Evolutionary conservation across 352 stramenopile genomes (phyloP).

Genomic region (Globisporangium cystogenes): DNA sequence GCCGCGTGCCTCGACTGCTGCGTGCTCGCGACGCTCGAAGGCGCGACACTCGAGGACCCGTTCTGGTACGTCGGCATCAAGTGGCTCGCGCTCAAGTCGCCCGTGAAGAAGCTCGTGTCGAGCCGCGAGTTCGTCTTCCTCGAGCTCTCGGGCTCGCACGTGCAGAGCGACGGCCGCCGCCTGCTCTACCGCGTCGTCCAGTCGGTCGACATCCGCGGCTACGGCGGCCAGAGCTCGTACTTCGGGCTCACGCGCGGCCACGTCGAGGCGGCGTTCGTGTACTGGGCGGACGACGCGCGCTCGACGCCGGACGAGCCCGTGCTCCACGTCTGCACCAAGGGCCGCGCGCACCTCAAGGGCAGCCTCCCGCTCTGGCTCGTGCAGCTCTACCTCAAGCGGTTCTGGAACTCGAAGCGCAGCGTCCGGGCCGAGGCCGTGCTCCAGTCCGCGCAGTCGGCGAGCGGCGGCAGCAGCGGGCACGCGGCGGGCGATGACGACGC

Average conservation of each 20-base stretch:
- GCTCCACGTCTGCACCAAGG: conserved; percentile 57
- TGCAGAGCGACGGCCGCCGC: conserved; percentile 33
- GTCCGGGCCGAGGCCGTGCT: conserved; percentile 15
- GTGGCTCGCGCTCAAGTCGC: conserved; percentile 65
- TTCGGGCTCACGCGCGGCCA: conserved; percentile 65
- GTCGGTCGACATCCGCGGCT: conserved; percentile 50
- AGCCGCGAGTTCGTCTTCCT: conserved; percentile 68
- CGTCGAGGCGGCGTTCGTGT: conserved; percentile 57
- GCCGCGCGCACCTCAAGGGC: conserved; percentile 52
- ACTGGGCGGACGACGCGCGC: conserved; percentile 44
- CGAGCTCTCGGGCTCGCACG: conserved; percentile 58
- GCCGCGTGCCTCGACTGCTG: conserved; percentile 51
- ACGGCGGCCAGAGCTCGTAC: conserved; percentile 57
- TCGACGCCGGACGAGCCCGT: conserved; percentile 14
- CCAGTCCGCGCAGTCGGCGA: neutral
- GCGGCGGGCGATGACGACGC: neutral
- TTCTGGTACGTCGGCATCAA: conserved; percentile 78
- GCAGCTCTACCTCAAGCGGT: conserved; percentile 54
- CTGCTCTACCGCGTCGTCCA: conserved; percentile 64
- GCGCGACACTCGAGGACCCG: conserved; percentile 50
- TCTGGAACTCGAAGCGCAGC: conserved; percentile 36
- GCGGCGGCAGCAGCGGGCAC: neutral
- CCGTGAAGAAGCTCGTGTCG: conserved; percentile 48
- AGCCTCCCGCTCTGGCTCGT: conserved; percentile 48
- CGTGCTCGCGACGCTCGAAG: conserved; percentile 58